Evolutionary conservation across 208 protist genomes (phyloP).

Genomic region (Angomonas deanei): DNA sequence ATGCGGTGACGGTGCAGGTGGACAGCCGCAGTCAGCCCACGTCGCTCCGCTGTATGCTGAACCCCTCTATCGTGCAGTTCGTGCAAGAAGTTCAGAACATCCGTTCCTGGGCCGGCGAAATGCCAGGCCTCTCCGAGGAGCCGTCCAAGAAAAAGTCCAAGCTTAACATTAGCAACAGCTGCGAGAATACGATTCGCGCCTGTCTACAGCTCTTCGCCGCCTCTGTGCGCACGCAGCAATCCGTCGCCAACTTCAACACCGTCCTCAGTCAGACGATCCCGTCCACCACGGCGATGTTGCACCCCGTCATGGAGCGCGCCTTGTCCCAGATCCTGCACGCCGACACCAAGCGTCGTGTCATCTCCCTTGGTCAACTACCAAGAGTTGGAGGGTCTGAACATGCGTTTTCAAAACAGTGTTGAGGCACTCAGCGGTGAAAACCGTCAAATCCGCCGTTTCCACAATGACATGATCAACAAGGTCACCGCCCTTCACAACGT

Average conservation of each 20-base stretch:
- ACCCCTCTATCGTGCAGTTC: slow-evolving; percentile 51
- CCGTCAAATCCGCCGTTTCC: slow-evolving; percentile 81
- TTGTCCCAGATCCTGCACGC: slow-evolving; percentile 58
- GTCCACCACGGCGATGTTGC: slow-evolving; percentile 70
- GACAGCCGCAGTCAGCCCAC: slow-evolving; percentile 14
- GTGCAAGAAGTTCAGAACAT: slow-evolving; percentile 64
- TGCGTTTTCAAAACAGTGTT: slow-evolving; percentile 80
- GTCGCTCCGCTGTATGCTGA: slow-evolving; percentile 50
- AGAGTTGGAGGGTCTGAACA: slow-evolving; percentile 76
- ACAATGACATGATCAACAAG: slow-evolving; percentile 76
- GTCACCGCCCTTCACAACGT: slow-evolving; percentile 82
- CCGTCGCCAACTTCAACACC: slow-evolving; percentile 82
- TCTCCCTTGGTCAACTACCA: slow-evolving; percentile 68
- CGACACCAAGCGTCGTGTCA: slow-evolving; percentile 27
- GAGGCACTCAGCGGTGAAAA: slow-evolving; percentile 77
- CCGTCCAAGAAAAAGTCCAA: neutral
- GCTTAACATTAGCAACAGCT: slow-evolving; percentile 28
- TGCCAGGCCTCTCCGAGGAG: neutral
- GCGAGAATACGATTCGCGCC: slow-evolving; percentile 40
- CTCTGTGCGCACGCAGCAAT: slow-evolving; percentile 59
- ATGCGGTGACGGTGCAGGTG: slow-evolving; percentile 30
- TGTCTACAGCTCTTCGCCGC: slow-evolving; percentile 52
- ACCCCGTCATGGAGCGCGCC: slow-evolving; percentile 38
- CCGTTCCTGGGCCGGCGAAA: slow-evolving; percentile 29
- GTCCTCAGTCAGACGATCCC: slow-evolving; percentile 68